Percentiles rank a stretch among this genome's conserved stretches.
These are phyloP conservation scores for Rhodofomes roseus DNA, from an alignment of 1,284 basidiomycete species.

Conservation along the genomic window DNA sequence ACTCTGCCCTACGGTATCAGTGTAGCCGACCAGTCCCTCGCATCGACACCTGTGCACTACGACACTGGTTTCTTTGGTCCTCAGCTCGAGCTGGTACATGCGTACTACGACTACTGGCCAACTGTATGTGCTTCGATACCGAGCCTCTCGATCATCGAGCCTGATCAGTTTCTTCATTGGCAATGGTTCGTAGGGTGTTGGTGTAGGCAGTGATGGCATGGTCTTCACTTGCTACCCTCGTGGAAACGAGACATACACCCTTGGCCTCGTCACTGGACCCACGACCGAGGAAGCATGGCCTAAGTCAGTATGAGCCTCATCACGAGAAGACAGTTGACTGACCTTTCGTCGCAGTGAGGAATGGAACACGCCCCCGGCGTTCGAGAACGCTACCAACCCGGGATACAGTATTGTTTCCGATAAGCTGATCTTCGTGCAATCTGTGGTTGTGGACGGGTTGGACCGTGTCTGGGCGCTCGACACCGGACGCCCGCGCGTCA, in stretches of 20 bases:
- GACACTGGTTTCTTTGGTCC: slow-evolving; percentile 19
- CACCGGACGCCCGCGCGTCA: slow-evolving; percentile 21
- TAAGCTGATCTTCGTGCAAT: slow-evolving; percentile 27
- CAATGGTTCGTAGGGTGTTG: slow-evolving; percentile 12
- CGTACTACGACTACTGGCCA: slow-evolving; percentile 20
- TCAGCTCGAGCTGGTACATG: slow-evolving; percentile 17
- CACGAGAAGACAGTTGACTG: background rate
- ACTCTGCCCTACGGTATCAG: slow-evolving; percentile 9
- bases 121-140: slow-evolving; percentile 9
- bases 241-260: slow-evolving; percentile 20
- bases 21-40: slow-evolving; percentile 9
- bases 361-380: slow-evolving; percentile 18
- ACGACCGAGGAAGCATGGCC: slow-evolving; percentile 20
- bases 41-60: slow-evolving; percentile 11
- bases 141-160: background rate
- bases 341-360: slow-evolving; percentile 11
- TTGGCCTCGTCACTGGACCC: slow-evolving; percentile 14
- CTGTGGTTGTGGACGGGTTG: slow-evolving; percentile 26
- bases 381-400: slow-evolving; percentile 15
- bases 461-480: slow-evolving; percentile 30
- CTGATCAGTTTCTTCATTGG: background rate
- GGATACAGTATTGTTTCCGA: slow-evolving; percentile 19
- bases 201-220: slow-evolving; percentile 16
- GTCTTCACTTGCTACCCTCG: slow-evolving; percentile 20
- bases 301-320: slow-evolving; percentile 6